Percentiles rank a stretch among this genome's conserved stretches.
Conservation (phyloP, 257 asterid species). For the Agastache rugosa region DNA sequence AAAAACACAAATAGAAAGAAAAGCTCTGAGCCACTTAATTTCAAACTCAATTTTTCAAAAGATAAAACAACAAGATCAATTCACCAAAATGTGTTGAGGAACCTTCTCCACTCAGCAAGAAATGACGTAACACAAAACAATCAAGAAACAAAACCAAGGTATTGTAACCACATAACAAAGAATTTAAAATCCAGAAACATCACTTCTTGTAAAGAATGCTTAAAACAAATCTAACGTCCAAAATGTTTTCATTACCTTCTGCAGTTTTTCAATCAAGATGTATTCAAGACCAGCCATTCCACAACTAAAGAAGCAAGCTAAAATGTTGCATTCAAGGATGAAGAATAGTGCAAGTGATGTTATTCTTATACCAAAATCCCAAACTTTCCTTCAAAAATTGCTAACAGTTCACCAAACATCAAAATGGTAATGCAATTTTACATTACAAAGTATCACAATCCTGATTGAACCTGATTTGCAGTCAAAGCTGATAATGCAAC, state of each 20-base stretch:
- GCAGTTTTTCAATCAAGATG: neutral
- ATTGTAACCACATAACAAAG: neutral
- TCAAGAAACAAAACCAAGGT: neutral
- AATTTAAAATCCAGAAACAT: slow-evolving; percentile 10
- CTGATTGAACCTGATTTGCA: slow-evolving; percentile 2
- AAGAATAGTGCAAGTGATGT: neutral
- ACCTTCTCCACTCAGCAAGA: neutral
- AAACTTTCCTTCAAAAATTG: neutral
- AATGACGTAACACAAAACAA: slow-evolving; percentile 8
- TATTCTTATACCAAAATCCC: neutral
- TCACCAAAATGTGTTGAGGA: neutral
- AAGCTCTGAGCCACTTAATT: neutral
- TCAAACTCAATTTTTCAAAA: neutral
- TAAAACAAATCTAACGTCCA: slow-evolving; percentile 9
- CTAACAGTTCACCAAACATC: slow-evolving; percentile 1
- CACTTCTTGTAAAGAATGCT: slow-evolving; percentile 17
- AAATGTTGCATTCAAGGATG: slow-evolving; percentile 9
- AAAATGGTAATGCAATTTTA: neutral
- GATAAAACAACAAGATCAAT: neutral
- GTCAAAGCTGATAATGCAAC: slow-evolving; percentile 7
- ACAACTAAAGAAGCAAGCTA: slow-evolving; percentile 3
- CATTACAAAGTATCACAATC: slow-evolving; percentile 7
- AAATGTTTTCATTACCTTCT: slow-evolving; percentile 5
- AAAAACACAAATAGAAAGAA: neutral
- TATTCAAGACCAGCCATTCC: slow-evolving; percentile 12